Evolutionary conservation across 2,329 filamentous ascomycete species (phyloP).

Genomic region (Aspergillus sergii): DNA sequence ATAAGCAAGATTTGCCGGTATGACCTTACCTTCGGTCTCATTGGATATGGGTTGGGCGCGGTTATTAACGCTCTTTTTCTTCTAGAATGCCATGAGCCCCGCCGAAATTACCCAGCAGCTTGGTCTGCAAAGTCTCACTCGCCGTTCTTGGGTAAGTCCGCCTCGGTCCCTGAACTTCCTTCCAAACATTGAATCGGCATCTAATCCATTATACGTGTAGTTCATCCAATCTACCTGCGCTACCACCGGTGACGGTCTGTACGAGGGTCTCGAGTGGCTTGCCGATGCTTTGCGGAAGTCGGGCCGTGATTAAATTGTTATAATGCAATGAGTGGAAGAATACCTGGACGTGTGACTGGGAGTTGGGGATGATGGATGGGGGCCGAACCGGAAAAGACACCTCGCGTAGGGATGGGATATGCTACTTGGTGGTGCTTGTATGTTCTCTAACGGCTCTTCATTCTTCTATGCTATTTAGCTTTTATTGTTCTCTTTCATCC

Average conservation of each 20-base stretch:
- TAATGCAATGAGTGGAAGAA: conserved; percentile 37
- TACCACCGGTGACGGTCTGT: conserved; percentile 98
- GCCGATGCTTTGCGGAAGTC: conserved; percentile 79
- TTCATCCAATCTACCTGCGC: conserved; percentile 99
- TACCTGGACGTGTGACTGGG: conserved; percentile 40
- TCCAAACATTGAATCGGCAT: conserved; percentile 2
- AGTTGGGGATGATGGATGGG: conserved; percentile 41
- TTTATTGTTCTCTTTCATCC: conserved; percentile 40
- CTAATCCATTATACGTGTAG: conserved; percentile 49
- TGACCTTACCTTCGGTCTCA: conserved; percentile 38
- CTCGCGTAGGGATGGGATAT: conserved; percentile 33
- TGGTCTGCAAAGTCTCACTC: conserved; percentile 97
- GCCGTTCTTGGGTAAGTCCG: conserved; percentile 92
- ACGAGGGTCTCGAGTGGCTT: conserved; percentile 97
- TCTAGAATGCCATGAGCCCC: conserved; percentile 97
- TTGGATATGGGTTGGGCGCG: conserved; percentile 5
- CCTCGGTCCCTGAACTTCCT: conserved; percentile 7
- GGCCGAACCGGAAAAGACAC: conserved; percentile 35
- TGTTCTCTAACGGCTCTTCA: conserved; percentile 41
- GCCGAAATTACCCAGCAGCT: conserved; percentile 99
- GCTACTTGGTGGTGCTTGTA: conserved; percentile 36
- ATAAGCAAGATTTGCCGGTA: conserved; percentile 99
- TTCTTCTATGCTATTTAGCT: conserved; percentile 46
- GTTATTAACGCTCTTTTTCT: conserved; percentile 32
- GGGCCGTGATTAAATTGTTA: conserved; percentile 49